Base-by-base conservation (phyloP, 306 rosid species). In the Glycine soja region DNA sequence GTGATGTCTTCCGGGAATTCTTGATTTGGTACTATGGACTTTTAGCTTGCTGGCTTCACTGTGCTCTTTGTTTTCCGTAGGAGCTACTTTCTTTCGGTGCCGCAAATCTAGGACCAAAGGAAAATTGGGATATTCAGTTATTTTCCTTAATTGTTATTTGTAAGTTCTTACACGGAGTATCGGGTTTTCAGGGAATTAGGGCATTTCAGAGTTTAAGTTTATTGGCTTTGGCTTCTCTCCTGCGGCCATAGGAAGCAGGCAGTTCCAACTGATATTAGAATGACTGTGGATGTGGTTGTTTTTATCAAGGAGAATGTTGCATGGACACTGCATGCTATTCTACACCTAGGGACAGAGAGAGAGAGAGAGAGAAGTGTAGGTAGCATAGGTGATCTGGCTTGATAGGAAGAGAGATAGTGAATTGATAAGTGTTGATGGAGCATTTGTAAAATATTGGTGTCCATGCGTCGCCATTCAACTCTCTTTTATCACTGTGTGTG, bases 201-300 rank as follows among this genome's bases (percentile, higher is more conserved):
- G 15, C n/a, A 10, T 58, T 73, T 73, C 5, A 6, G 70, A 52
- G 62, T 53, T 80, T 75, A 45, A 3, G 70, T 54, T 70, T 64
- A 45, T 3, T 36, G 5, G 40, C 40, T 36, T 64, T 64, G 70
- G 40, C 15, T 76, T 76, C n/a, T 48, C 16, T 45, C 0, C 8
- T 7, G 36, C 69, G 1, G 10, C 40, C 24, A 3, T 7, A 9
- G 51, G 45, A 43, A 24, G 58, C 5, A 9, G 36, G 82, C 24
- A 67, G 57, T 75, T 74, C 19, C 57, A 69, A 45, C 70, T 70
- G 54, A 16, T 59, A 16, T 57, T 34, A 42, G 51, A 50, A 63
- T 7, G 69, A 56, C 45, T 61, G 34, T 61, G 77, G 77, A 34
- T 10, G 51, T 7, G 68, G n/a, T 58, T 78, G 38, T 5, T 73